phyloP scores from a whole-genome alignment of 2,329 filamentous ascomycete species.

The Nemania sp. region DNA sequence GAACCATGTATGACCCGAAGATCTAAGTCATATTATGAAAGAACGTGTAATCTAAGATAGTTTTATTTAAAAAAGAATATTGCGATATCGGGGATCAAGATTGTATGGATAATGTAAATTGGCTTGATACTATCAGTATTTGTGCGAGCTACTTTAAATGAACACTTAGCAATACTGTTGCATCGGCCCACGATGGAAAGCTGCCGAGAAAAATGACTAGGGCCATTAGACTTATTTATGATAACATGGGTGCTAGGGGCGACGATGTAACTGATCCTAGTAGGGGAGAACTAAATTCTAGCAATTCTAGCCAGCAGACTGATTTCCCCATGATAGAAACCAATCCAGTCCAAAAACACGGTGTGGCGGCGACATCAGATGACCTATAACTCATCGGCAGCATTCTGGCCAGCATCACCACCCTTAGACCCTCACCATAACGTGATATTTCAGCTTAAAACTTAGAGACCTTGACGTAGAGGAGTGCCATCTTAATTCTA shows the following conservation, averaged over 20 bases:
- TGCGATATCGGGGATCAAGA: no score
- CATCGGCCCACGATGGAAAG: no score
- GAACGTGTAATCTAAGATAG: no score
- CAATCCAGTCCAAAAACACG: conserved; percentile 1
- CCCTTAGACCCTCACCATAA: not conserved
- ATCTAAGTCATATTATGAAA: no score
- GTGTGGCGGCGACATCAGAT: not conserved
- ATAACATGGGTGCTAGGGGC: not conserved
- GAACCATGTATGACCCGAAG: no score
- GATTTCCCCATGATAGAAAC: not conserved
- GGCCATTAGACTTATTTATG: no score
- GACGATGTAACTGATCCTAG: not conserved
- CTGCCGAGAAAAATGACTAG: no score
- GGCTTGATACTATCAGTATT: no score
- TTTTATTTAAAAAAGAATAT: no score
- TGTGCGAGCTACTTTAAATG: no score
- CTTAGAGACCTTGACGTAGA: not conserved
- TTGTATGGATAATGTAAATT: no score
- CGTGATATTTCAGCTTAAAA: conserved; percentile 2
- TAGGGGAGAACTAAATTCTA: not conserved
- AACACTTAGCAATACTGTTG: no score
- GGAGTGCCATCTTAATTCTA: not conserved
- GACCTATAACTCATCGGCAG: conserved; percentile 6
- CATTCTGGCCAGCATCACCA: not conserved
- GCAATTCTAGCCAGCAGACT: not conserved